phyloP scores from a whole-genome alignment of 1,284 basidiomycete species.

The Tilletia setariae region DNA sequence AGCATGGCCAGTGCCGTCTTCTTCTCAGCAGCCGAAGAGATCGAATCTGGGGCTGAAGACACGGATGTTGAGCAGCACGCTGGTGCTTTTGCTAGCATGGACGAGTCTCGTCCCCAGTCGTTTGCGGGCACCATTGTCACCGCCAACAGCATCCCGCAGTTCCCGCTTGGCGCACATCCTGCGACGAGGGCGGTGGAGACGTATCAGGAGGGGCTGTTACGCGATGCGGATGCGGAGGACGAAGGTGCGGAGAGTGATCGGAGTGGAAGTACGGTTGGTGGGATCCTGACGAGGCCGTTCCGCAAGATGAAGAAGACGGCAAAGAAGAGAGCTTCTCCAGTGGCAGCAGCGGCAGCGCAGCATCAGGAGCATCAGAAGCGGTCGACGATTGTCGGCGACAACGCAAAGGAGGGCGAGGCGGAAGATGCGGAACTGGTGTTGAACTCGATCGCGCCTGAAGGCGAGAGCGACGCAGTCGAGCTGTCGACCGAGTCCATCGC shows the following conservation, averaged over 20 bases:
- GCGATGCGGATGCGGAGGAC: conserved; percentile 3
- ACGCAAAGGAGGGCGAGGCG: background rate
- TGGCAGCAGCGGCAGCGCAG: background rate
- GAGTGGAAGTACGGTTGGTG: conserved; percentile 3
- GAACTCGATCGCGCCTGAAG: background rate
- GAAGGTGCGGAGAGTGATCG: conserved; percentile 11
- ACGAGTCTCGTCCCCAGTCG: too few relatives aligned
- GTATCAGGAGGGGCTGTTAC: background rate
- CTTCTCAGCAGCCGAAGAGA: conserved; percentile 28
- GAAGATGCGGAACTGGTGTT: background rate
- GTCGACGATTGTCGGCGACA: background rate
- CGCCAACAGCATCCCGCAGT: too few relatives aligned
- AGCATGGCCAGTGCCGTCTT: conserved; percentile 28
- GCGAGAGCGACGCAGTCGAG: background rate
- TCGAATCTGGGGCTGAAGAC: conserved; percentile 16
- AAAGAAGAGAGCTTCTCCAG: background rate
- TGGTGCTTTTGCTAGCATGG: background rate
- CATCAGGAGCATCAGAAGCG: background rate
- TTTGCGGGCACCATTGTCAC: too few relatives aligned
- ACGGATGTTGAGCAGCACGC: conserved; percentile 10
- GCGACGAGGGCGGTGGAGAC: background rate
- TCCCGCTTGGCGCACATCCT: background rate
- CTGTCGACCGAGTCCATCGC: background rate
- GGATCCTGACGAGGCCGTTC: conserved; percentile 3
- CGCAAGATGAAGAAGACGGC: background rate